A percentile compares a stretch with the other conserved stretches of the same genome.
phyloP scores from a whole-genome alignment of 2,329 filamentous ascomycete genomes.

The Akanthomyces lecanii region DNA sequence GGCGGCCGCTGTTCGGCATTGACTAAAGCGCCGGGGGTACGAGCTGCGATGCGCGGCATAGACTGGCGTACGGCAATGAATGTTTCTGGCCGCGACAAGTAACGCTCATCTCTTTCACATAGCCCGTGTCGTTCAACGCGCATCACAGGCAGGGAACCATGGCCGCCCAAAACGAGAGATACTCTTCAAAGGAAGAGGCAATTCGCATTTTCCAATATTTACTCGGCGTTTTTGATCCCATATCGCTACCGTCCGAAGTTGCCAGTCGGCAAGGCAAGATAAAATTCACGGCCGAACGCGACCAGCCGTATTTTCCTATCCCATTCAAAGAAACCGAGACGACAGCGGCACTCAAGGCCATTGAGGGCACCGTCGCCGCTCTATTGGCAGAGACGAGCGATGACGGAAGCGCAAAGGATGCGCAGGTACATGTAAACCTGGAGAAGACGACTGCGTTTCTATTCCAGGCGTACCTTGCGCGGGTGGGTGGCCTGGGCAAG shows the following conservation, averaged over 20 bases:
- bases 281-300: conserved; percentile 31
- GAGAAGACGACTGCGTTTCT: conserved; percentile 42
- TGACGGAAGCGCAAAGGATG: conserved; percentile 12
- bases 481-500: conserved; percentile 36
- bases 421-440: conserved; percentile 29
- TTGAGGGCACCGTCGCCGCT: conserved; percentile 35
- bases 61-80: neutral
- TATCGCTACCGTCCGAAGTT: conserved; percentile 28
- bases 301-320: conserved; percentile 42
- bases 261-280: conserved; percentile 24
- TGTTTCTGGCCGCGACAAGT: neutral
- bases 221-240: conserved; percentile 25
- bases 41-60: neutral
- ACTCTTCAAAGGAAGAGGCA: conserved; percentile 26
- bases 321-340: conserved; percentile 46
- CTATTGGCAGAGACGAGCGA: conserved; percentile 28
- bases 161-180: conserved; percentile 5
- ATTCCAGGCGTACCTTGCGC: conserved; percentile 34
- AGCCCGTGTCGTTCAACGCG: neutral
- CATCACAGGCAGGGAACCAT: neutral
- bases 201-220: conserved; percentile 25
- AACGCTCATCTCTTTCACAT: neutral
- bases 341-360: conserved; percentile 39
- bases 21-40: neutral
- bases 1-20: neutral